These are phyloP conservation scores for Vaccinium darrowii DNA, from an alignment of 148 eudicot species.

Conservation along the genomic window DNA sequence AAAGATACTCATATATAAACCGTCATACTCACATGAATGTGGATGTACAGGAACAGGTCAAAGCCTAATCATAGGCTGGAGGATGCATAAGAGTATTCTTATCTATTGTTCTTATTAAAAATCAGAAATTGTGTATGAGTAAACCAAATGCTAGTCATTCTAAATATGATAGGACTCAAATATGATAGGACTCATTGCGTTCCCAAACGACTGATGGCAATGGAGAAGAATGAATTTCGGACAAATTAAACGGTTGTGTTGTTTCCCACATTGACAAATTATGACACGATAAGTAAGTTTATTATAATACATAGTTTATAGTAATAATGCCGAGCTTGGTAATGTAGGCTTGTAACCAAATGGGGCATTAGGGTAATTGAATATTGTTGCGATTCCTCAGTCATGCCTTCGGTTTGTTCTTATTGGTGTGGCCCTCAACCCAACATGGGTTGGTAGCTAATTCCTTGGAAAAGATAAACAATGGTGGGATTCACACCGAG, in stretches of 20 bases:
- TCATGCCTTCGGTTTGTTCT: not conserved
- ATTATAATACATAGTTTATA: too few species aligned
- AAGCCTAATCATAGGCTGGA: not conserved
- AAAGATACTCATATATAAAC: too few species aligned
- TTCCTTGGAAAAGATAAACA: not conserved
- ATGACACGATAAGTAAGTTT: too few species aligned
- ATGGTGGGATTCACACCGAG: not conserved
- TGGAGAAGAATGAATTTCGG: too few species aligned
- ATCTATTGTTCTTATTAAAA: too few species aligned
- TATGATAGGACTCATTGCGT: too few species aligned
- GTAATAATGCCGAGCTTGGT: too few species aligned
- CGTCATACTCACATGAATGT: too few species aligned
- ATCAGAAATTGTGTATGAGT: not conserved
- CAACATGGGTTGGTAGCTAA: not conserved
- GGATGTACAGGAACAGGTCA: too few species aligned
- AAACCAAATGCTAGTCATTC: too few species aligned
- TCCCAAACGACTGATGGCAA: too few species aligned
- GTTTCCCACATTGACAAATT: not conserved
- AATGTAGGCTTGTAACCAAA: not conserved
- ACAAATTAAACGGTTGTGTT: not conserved
- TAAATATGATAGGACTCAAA: too few species aligned
- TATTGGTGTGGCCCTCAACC: not conserved
- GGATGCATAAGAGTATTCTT: not conserved
- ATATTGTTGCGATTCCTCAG: not conserved
- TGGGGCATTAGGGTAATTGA: not conserved